phyloP scores from a whole-genome alignment of 306 rosid genomes.

The Malus asiatica region DNA sequence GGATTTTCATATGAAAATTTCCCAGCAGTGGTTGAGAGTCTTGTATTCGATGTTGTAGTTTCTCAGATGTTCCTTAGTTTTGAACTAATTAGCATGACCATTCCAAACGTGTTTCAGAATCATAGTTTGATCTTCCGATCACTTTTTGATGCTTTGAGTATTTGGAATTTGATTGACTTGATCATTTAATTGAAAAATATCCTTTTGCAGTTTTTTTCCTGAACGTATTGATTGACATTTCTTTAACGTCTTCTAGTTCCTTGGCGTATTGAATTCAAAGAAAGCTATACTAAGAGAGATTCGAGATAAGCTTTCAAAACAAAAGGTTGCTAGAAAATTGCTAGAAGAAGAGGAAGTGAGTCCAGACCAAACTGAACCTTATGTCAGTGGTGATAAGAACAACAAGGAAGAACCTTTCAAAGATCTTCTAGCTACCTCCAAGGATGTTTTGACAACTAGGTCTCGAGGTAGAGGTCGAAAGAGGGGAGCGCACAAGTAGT shows the following conservation, averaged over 20 bases:
- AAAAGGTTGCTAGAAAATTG: slow-evolving; percentile 35
- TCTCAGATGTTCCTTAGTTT: too few species aligned
- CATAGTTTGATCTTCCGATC: too few species aligned
- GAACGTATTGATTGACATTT: slow-evolving; percentile 18
- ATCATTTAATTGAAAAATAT: background rate
- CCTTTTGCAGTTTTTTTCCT: background rate
- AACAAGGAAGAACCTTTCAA: slow-evolving; percentile 35
- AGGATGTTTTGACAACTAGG: slow-evolving; percentile 20
- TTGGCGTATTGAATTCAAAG: slow-evolving; percentile 76
- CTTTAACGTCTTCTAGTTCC: slow-evolving; percentile 44
- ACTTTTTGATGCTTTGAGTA: background rate
- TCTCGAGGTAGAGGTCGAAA: slow-evolving; percentile 33
- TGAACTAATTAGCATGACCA: too few species aligned
- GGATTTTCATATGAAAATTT: background rate
- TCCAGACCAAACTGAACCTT: slow-evolving; percentile 73
- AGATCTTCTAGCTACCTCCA: slow-evolving; percentile 33
- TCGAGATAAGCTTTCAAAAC: slow-evolving; percentile 47
- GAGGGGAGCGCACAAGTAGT: slow-evolving; percentile 24
- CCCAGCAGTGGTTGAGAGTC: background rate
- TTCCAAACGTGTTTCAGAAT: background rate
- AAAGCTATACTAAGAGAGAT: slow-evolving; percentile 71
- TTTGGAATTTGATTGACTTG: background rate
- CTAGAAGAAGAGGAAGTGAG: slow-evolving; percentile 52
- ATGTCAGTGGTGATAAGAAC: slow-evolving; percentile 33
- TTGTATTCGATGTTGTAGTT: too few species aligned